Evolutionary conservation across 306 rosid species (phyloP).

Genomic region (Vigna trinervia): DNA sequence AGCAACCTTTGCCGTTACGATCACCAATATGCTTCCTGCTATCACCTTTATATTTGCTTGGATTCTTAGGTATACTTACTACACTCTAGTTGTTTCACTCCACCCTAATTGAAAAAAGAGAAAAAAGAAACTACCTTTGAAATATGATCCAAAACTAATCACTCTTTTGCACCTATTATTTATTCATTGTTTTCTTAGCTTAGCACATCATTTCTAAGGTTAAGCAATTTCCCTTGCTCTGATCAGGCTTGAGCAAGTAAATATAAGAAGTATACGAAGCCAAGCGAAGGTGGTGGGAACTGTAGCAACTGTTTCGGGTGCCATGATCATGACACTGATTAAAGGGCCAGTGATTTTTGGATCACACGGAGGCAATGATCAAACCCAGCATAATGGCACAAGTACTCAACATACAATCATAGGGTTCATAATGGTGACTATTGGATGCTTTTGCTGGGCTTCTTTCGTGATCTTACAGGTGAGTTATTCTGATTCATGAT

Average conservation of each 20-base stretch:
- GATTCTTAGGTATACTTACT: conserved; percentile 57
- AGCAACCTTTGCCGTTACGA: conserved; percentile 88
- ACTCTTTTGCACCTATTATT: no score
- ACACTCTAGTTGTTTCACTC: neutral
- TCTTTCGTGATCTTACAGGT: conserved; percentile 84
- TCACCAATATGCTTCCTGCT: conserved; percentile 88
- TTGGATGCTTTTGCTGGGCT: conserved; percentile 86
- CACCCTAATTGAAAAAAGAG: neutral
- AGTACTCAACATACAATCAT: conserved; percentile 60
- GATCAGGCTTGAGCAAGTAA: conserved; percentile 75
- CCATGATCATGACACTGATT: conserved; percentile 81
- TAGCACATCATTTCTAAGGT: neutral
- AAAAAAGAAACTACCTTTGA: neutral
- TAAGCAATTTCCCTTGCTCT: neutral
- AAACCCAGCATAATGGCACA: conserved; percentile 41
- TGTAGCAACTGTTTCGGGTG: conserved; percentile 78
- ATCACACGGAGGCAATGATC: conserved; percentile 38
- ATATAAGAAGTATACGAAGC: conserved; percentile 61
- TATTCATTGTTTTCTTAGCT: neutral
- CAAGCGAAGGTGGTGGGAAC: conserved; percentile 91
- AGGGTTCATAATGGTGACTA: conserved; percentile 69
- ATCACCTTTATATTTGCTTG: conserved; percentile 82
- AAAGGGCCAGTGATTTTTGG: conserved; percentile 80
- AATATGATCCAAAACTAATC: neutral
- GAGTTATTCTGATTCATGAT: neutral